A percentile compares a stretch with the other conserved stretches of the same genome.
Conservation (phyloP, 768 basidiomycete species). For the Tricholoma sp. region DNA sequence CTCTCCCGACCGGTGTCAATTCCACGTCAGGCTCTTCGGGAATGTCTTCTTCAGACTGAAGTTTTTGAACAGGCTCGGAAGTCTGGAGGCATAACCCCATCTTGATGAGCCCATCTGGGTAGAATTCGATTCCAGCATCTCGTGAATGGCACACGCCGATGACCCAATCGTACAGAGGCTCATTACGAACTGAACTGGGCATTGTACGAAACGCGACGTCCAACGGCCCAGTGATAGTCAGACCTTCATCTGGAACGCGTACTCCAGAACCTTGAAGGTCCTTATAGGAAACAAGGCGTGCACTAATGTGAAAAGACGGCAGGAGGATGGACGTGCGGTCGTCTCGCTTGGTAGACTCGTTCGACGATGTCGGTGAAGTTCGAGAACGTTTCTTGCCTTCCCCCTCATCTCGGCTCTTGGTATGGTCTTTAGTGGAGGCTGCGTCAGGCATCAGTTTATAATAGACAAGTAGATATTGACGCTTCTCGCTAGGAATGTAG, state of each 20-base stretch:
- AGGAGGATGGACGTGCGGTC: slow-evolving; percentile 46
- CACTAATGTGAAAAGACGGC: slow-evolving; percentile 65
- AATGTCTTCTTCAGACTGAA: slow-evolving; percentile 37
- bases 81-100: slow-evolving; percentile 58
- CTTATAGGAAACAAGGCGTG: slow-evolving; percentile 65
- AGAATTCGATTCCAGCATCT: slow-evolving; percentile 68
- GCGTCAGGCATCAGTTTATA: slow-evolving; percentile 41
- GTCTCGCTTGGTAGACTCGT: slow-evolving; percentile 30
- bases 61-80: slow-evolving; percentile 12
- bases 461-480: slow-evolving; percentile 75
- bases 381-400: slow-evolving; percentile 41
- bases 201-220: slow-evolving; percentile 46
- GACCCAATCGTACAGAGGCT: slow-evolving; percentile 35
- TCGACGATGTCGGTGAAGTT: slow-evolving; percentile 32
- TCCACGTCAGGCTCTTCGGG: slow-evolving; percentile 38
- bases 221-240: slow-evolving; percentile 60
- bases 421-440: slow-evolving; percentile 13
- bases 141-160: slow-evolving; percentile 61
- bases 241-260: slow-evolving; percentile 65
- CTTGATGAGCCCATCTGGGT: slow-evolving; percentile 72
- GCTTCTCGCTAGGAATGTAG: slow-evolving; percentile 42
- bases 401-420: slow-evolving; percentile 28
- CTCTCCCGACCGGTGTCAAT: slow-evolving; percentile 47
- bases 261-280: slow-evolving; percentile 72
- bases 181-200: slow-evolving; percentile 33